Evolutionary conservation across 2,329 filamentous ascomycete genomes (phyloP), one percentile per base, ranked within the genome.

Genomic region (Diaporthe velutina): DNA sequence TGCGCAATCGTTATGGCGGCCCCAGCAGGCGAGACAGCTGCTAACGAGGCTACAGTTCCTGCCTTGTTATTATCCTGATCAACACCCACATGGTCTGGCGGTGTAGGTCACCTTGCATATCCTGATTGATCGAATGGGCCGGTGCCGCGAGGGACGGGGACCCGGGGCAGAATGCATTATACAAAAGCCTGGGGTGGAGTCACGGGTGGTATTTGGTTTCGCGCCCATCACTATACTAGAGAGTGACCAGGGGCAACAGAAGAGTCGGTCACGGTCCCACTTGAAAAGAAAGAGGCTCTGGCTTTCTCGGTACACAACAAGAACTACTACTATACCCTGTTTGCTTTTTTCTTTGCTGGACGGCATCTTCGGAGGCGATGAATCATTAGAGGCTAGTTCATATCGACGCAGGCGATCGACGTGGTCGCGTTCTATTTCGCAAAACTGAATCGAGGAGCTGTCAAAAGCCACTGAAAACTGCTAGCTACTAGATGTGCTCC

Each of bases 41-140:
- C 73, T 76, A 50, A 76, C 57, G 17, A 19, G 3, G 17, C 30
- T 17, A 33, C 75, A 91, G 90, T 91, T 91, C 78, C 80, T 91
- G 73, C 90, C 90, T 64, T 88, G 90, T 80, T 91, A 91, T 78
- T 89, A 89, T 78, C 88, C 88, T 58, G 88, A 89, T 76, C 87
- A 90, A 78, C 88, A 90, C 74, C 86, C 86, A 33, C 85, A 87
- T 74, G 89, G 90, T 78, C 83, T 91, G 70, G 89, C 89, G 73
- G 88, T 91, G 61, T 76, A 72, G 38, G 28, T 38, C 13, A 30
- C 13, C 35, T 72, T 35, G 50, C 58, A 64, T 74, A 48, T n/a
- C 42, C 38, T 40, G 45, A 25, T 55, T 52, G 19, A 42, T 60
- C 33, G 17, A 45, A 33, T 19, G 60, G 19, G 30, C 35, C 22